Evolutionary conservation across 2,329 filamentous ascomycete genomes (phyloP).

Genomic region (Nemania diffusa): DNA sequence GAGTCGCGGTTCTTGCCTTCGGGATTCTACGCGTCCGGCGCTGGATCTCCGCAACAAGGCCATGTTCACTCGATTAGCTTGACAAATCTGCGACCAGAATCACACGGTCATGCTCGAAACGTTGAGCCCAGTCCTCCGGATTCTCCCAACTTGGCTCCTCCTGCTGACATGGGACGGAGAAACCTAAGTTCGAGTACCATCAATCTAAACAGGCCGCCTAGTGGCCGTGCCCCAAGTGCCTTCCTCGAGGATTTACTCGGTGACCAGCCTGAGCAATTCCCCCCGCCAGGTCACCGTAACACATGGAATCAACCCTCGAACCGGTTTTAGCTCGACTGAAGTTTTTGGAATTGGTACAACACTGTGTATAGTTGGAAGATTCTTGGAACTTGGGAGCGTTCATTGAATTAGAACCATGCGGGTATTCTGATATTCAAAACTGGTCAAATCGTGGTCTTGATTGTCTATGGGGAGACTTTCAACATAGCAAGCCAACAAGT

Average conservation of each 20-base stretch:
- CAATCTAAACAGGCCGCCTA: conserved; percentile 71
- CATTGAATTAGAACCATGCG: neutral
- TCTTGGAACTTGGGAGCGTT: conserved; percentile 7
- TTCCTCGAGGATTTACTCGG: conserved; percentile 92
- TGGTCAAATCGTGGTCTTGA: neutral
- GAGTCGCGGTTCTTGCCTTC: conserved; percentile 86
- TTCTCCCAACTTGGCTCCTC: conserved; percentile 66
- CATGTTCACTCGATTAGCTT: conserved; percentile 67
- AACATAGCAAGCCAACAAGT: conserved; percentile 7
- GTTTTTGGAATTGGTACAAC: neutral
- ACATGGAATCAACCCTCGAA: conserved; percentile 42
- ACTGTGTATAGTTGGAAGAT: neutral
- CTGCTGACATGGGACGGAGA: conserved; percentile 46
- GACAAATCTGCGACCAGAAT: conserved; percentile 69
- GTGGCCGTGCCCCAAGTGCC: conserved; percentile 82
- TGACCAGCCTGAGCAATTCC: conserved; percentile 69
- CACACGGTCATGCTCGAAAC: conserved; percentile 61
- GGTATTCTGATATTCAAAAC: neutral
- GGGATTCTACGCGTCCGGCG: conserved; percentile 86
- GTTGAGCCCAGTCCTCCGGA: conserved; percentile 69
- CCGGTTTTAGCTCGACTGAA: conserved; percentile 26
- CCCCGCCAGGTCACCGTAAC: conserved; percentile 51
- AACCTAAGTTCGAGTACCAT: conserved; percentile 73
- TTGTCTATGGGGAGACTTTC: neutral
- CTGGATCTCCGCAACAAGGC: conserved; percentile 59